Base-by-base conservation (phyloP, 306 rosid genomes). In the Glycine latifolia region DNA sequence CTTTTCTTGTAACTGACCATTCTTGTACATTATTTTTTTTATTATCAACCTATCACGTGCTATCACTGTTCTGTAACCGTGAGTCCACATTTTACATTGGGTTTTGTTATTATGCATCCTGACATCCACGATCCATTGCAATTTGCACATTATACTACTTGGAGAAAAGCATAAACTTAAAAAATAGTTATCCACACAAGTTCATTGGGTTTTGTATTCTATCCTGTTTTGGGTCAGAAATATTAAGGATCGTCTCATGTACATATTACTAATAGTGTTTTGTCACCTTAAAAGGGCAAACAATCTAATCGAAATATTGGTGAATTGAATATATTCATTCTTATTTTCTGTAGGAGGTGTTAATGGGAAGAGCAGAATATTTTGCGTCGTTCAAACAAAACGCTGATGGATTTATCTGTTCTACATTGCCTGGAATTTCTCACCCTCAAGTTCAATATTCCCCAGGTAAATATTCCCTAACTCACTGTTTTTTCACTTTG, bases 401-500 rank as follows among this genome's bases (percentile, higher is more conserved):
- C 50, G 98, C 99, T 5, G 98, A 95, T 86, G 96, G 11, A 49
- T 95, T 95, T 79, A 95, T 95, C 58, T 93, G 98, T 77, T 90
- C 99, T 10, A 66, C 93, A 62, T 62, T 95, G 89, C 99, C 97
- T 41, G 98, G 97, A 83, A 86, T 91, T 84, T 90, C 99, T 63
- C 95, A 93, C 82, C 88, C 97, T 62, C 93, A 93, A 84, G 91
- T 95, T 84, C 99, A 95, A 61, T 95, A 93, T 87, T 95, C 98
- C 61, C 99, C 98, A 20, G 99, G 99, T 95, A 90, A 65, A 65
- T 46, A 46, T 54, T 35, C 79, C 69, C 52, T 26, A 26, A 2
- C 31, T 26, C 31, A 26, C 31, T 26, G 31, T 26, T 26, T 26
- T 26, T 48, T 12, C 44, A 15, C 3, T 52, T 41, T 48, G 47